These are phyloP conservation scores for Solanum phureja DNA, from an alignment of 257 asterid genomes.

Conservation along the genomic window DNA sequence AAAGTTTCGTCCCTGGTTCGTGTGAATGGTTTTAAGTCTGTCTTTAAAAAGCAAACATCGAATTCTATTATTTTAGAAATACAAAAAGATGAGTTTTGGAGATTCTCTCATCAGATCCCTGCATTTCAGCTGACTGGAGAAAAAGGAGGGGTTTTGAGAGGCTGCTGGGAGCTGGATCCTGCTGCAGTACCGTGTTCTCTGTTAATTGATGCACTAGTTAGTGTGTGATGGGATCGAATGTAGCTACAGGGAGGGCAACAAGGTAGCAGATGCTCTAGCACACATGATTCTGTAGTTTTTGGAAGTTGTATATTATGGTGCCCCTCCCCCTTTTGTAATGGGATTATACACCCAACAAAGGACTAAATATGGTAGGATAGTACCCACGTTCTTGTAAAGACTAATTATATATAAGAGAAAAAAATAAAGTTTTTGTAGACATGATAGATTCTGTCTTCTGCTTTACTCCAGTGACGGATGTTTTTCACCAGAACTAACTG, in stretches of 20 bases:
- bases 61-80: not conserved
- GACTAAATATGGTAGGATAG: not conserved
- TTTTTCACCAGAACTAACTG: not conserved
- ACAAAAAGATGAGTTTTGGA: not conserved
- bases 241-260: not conserved
- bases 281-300: not conserved
- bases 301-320: not conserved
- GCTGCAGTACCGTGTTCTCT: constrained; percentile 14
- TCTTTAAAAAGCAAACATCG: constrained; percentile 1
- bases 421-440: not conserved
- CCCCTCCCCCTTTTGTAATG: not conserved
- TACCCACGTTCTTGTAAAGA: not conserved
- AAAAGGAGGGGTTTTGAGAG: constrained; percentile 3
- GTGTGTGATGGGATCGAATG: not conserved
- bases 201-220: not conserved
- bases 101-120: constrained; percentile 24
- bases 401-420: not conserved
- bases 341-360: not conserved
- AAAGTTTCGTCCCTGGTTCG: constrained; percentile 4
- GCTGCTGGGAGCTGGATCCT: constrained; percentile 24
- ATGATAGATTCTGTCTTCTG: not conserved
- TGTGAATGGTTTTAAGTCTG: not conserved
- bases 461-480: not conserved
- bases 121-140: constrained; percentile 8
- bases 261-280: not conserved